A percentile compares a stretch with the other conserved stretches of the same genome.
phyloP scores from a whole-genome alignment of 148 eudicot species.

The Rheum nobile region DNA sequence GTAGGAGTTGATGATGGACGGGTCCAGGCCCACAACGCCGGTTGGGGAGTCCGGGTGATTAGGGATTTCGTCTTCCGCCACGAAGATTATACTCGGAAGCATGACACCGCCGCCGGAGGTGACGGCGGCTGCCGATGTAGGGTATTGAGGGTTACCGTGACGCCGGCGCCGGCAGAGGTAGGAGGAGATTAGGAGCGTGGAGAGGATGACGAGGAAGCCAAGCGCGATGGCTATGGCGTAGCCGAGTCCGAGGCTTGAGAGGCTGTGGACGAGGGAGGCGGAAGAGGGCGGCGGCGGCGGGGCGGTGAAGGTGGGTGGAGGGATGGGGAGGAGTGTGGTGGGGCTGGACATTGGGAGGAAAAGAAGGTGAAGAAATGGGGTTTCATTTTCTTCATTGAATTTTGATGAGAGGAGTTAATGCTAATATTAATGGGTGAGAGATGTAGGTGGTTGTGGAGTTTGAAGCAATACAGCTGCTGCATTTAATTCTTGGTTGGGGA shows the following conservation, averaged over 20 bases:
- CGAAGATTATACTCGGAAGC: conserved; percentile 68
- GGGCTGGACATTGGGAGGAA: background rate
- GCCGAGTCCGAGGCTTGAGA: conserved; percentile 53
- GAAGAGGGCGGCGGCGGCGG: conserved; percentile 10
- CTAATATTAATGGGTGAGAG: background rate
- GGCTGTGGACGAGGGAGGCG: conserved; percentile 6
- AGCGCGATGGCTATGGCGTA: conserved; percentile 74
- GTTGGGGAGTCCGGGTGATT: conserved; percentile 13
- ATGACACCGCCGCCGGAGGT: conserved; percentile 20
- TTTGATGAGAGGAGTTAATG: conserved; percentile 3
- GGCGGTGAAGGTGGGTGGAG: background rate
- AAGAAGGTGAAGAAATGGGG: background rate
- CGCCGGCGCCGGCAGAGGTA: conserved; percentile 39
- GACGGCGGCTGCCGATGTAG: conserved; percentile 1
- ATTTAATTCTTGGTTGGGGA: conserved; percentile 6
- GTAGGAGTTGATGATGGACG: conserved; percentile 59
- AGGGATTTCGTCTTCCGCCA: conserved; percentile 48
- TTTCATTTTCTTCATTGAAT: background rate
- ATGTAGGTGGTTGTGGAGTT: background rate
- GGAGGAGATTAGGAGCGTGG: conserved; percentile 52
- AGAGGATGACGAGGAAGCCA: conserved; percentile 71
- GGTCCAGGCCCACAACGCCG: conserved; percentile 55
- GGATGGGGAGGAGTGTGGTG: background rate
- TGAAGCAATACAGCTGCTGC: background rate
- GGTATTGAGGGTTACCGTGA: background rate